These are phyloP conservation scores for Phytophthora tentaculata DNA, from an alignment of 352 stramenopile species.

Conservation along the genomic window DNA sequence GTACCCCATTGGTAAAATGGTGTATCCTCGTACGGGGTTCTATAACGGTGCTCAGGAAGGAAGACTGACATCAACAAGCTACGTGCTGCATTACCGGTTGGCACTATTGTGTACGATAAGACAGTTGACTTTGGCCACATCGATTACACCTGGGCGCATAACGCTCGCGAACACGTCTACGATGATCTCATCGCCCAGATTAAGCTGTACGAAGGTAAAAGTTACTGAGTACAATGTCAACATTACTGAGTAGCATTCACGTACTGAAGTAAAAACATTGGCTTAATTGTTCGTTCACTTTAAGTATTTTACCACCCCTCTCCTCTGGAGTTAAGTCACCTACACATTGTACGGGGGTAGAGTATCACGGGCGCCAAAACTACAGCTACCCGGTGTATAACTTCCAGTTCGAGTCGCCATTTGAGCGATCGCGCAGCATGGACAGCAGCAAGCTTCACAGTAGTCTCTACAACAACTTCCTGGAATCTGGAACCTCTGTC, in stretches of 20 bases:
- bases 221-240: no score
- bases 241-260: background rate
- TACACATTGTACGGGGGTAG: conserved; percentile 34
- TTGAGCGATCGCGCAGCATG: conserved; percentile 59
- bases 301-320: no score
- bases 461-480: conserved; percentile 43
- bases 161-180: conserved; percentile 47
- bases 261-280: background rate
- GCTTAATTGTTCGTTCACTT: no score
- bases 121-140: conserved; percentile 47
- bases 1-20: conserved; percentile 35
- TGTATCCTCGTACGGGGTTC: conserved; percentile 23
- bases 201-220: conserved; percentile 36
- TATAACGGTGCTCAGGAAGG: conserved; percentile 33
- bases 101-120: conserved; percentile 45
- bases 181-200: conserved; percentile 48
- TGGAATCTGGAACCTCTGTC: conserved; percentile 51
- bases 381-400: conserved; percentile 53
- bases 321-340: background rate
- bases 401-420: conserved; percentile 59
- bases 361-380: conserved; percentile 43
- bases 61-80: conserved; percentile 39
- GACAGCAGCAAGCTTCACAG: conserved; percentile 45
- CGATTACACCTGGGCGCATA: conserved; percentile 59
- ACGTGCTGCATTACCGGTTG: conserved; percentile 33